phyloP scores from a whole-genome alignment of 192 early-diverging fungal species.

The Martensiomyces pterosporus region DNA sequence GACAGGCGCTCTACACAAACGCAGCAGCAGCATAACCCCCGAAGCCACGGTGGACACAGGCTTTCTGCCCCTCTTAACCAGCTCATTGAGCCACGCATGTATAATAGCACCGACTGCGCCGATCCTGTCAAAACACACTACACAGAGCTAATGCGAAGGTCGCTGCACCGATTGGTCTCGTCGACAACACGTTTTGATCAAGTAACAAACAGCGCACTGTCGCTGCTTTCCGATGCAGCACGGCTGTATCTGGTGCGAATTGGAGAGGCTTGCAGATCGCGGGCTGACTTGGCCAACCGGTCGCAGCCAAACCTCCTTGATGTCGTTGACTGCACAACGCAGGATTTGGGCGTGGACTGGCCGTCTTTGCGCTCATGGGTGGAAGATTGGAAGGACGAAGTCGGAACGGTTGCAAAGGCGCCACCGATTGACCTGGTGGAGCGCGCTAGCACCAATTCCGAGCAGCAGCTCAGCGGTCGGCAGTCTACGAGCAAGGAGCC shows the following conservation, averaged over 20 bases:
- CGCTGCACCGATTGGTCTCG: slow-evolving; percentile 39
- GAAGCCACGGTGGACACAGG: no score
- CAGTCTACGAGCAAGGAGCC: neutral
- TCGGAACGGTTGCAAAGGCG: slow-evolving; percentile 1
- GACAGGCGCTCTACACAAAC: no score
- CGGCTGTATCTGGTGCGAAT: slow-evolving; percentile 41
- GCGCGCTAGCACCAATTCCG: no score
- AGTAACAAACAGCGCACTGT: slow-evolving; percentile 26
- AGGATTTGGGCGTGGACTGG: slow-evolving; percentile 30
- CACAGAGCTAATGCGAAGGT: slow-evolving; percentile 40
- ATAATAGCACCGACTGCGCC: slow-evolving; percentile 1
- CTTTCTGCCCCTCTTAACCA: slow-evolving; percentile 10
- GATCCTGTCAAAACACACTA: slow-evolving; percentile 18
- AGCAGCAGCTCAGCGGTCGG: no score
- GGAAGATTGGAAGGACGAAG: slow-evolving; percentile 32
- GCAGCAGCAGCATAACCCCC: no score
- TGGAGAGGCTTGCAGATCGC: slow-evolving; percentile 40
- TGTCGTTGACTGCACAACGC: slow-evolving; percentile 17
- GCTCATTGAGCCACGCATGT: slow-evolving; percentile 25
- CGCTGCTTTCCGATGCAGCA: slow-evolving; percentile 31
- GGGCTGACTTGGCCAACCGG: slow-evolving; percentile 35
- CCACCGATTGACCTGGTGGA: no score
- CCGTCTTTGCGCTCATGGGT: slow-evolving; percentile 17
- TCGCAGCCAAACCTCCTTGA: slow-evolving; percentile 37
- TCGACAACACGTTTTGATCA: slow-evolving; percentile 41